phyloP scores from a whole-genome alignment of 768 basidiomycete species.

The Cyclocybe aegerita region DNA sequence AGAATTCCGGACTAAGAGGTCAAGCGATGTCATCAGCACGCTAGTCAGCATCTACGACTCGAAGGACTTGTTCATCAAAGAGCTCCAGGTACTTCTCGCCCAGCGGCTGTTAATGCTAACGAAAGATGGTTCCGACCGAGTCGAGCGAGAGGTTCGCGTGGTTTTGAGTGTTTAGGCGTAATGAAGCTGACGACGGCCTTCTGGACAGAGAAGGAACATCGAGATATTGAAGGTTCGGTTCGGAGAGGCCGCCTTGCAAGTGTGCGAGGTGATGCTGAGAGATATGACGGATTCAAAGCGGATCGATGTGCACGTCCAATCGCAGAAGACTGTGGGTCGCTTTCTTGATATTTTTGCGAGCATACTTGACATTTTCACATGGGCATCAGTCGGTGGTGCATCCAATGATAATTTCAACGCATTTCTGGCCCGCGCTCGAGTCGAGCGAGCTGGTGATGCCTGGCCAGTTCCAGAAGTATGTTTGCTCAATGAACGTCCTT shows the following conservation, averaged over 20 bases:
- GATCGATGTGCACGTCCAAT: constrained; percentile 85
- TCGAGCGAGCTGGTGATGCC: constrained; percentile 76
- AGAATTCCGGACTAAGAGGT: constrained; percentile 92
- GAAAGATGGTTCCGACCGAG: constrained; percentile 77
- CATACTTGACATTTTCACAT: not conserved
- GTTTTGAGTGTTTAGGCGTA: not conserved
- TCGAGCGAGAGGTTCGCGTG: constrained; percentile 60
- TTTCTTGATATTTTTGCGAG: not conserved
- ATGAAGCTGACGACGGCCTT: not conserved
- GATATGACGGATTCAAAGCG: constrained; percentile 95
- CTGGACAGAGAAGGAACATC: constrained; percentile 76
- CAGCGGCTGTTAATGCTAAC: constrained; percentile 79
- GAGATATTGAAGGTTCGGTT: constrained; percentile 96
- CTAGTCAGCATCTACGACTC: constrained; percentile 98
- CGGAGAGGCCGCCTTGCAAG: constrained; percentile 88
- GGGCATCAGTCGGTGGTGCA: constrained; percentile 64
- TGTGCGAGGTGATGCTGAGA: constrained; percentile 97
- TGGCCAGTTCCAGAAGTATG: constrained; percentile 79
- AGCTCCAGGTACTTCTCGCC: constrained; percentile 89
- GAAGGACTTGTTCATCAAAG: constrained; percentile 94
- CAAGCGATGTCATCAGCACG: constrained; percentile 92
- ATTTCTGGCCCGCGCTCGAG: constrained; percentile 93
- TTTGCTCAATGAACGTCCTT: constrained; percentile 2
- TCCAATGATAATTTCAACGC: constrained; percentile 87
- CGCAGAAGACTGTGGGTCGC: constrained; percentile 58